Percentiles rank a stretch among this genome's conserved stretches.
Conservation (phyloP, 75 land plant species). For the Isoetes taiwanensis region DNA sequence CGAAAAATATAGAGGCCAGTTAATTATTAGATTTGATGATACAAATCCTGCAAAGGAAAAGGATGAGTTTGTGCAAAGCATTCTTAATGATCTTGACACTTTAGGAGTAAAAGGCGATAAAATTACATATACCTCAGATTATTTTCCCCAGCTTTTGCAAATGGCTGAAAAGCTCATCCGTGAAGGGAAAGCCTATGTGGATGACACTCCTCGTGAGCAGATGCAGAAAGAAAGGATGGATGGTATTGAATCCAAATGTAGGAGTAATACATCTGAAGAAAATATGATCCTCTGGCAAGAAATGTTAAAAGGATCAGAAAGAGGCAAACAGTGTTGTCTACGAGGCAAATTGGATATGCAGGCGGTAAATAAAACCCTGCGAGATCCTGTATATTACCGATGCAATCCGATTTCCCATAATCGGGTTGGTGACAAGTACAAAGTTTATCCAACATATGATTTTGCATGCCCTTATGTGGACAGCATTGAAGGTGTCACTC, state of each 20-base stretch:
- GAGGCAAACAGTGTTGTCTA: constrained; percentile 62
- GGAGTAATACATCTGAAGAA: constrained; percentile 47
- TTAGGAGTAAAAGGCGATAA: constrained; percentile 55
- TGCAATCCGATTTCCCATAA: constrained; percentile 73
- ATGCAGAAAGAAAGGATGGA: constrained; percentile 91
- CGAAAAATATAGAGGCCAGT: constrained; percentile 47
- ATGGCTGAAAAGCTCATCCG: constrained; percentile 72
- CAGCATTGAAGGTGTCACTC: constrained; percentile 74
- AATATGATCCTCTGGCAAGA: constrained; percentile 79
- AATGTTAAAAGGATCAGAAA: constrained; percentile 58
- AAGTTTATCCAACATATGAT: constrained; percentile 91
- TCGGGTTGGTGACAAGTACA: constrained; percentile 77
- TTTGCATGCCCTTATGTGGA: constrained; percentile 96
- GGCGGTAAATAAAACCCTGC: constrained; percentile 61
- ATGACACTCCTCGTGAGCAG: constrained; percentile 87
- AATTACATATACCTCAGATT: constrained; percentile 82
- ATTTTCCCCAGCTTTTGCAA: constrained; percentile 55
- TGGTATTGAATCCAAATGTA: constrained; percentile 75
- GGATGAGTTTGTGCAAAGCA: constrained; percentile 40
- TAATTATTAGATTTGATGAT: constrained; percentile 60
- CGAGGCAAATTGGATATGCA: constrained; percentile 90
- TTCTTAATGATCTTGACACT: constrained; percentile 56
- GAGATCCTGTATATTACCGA: constrained; percentile 94
- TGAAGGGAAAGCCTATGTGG: constrained; percentile 82
- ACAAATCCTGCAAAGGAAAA: constrained; percentile 56